Percentiles rank a stretch among this genome's conserved stretches.
Evolutionary conservation across 1,284 basidiomycete species (phyloP).

Genomic region (Thelephora terrestris): DNA sequence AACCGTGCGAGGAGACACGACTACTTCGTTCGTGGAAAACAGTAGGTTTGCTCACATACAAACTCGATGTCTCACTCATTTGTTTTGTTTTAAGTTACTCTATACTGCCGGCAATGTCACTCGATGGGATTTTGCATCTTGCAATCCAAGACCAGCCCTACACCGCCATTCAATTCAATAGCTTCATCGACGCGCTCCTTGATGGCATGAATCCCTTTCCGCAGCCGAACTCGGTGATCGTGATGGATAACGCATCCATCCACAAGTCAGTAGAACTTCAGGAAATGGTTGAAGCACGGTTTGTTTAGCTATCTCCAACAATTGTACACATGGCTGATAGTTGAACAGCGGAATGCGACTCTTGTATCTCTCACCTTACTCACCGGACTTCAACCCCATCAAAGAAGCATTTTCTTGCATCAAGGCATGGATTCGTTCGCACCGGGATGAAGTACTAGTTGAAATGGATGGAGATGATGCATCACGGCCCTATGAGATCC

Average conservation of each 20-base stretch:
- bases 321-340: too few relatives aligned
- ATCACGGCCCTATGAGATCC: constrained; percentile 16
- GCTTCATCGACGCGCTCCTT: constrained; percentile 22
- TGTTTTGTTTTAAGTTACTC: constrained; percentile 15
- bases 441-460: constrained; percentile 13
- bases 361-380: constrained; percentile 25
- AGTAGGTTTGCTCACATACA: constrained; percentile 13
- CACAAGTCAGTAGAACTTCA: constrained; percentile 19
- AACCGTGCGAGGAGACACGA: constrained; percentile 15
- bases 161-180: constrained; percentile 13
- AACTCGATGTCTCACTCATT: background rate
- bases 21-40: constrained; percentile 23
- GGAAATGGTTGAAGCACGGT: constrained; percentile 23
- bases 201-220: constrained; percentile 27
- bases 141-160: constrained; percentile 20
- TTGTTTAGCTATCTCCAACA: constrained; percentile 4
- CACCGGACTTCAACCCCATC: constrained; percentile 26
- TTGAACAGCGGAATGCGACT: constrained; percentile 20
- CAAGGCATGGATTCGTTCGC: constrained; percentile 18
- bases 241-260: constrained; percentile 27
- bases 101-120: constrained; percentile 13
- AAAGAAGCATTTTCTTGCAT: constrained; percentile 24
- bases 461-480: constrained; percentile 12
- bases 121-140: constrained; percentile 16
- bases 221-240: constrained; percentile 22